A percentile compares a stretch with the other conserved stretches of the same genome.
These are phyloP conservation scores for Ascochyta fabae DNA, from an alignment of 2,329 filamentous ascomycete species.

Conservation along the genomic window DNA sequence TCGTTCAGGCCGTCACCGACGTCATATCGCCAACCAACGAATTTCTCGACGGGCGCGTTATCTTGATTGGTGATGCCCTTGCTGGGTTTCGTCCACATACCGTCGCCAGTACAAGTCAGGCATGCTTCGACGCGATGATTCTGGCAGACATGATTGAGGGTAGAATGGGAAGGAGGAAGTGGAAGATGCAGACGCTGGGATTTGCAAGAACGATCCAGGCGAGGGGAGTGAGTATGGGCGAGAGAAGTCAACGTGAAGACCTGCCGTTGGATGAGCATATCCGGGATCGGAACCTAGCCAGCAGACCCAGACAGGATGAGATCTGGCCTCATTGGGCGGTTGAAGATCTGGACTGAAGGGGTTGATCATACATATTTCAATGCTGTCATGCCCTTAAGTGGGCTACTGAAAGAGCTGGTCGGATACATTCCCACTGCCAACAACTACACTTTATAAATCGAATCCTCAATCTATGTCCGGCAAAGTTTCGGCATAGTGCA, in stretches of 20 bases:
- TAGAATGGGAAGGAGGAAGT: slow-evolving; percentile 43
- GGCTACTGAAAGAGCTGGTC: too few species aligned
- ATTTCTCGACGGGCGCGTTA: slow-evolving; percentile 51
- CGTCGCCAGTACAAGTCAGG: slow-evolving; percentile 56
- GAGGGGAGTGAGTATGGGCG: slow-evolving; percentile 50
- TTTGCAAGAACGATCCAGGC: slow-evolving; percentile 49
- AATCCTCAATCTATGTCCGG: too few species aligned
- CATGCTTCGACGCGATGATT: slow-evolving; percentile 53
- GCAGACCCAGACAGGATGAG: slow-evolving; percentile 33
- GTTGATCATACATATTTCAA: too few species aligned
- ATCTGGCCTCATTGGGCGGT: slow-evolving; percentile 35
- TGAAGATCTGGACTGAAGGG: slow-evolving; percentile 11
- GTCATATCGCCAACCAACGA: slow-evolving; percentile 47
- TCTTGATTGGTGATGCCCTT: slow-evolving; percentile 57
- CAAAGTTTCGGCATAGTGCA: too few species aligned
- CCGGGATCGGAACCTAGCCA: slow-evolving; percentile 31
- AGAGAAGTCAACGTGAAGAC: slow-evolving; percentile 50
- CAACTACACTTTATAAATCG: too few species aligned
- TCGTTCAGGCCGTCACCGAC: slow-evolving; percentile 56
- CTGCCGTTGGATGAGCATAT: slow-evolving; percentile 34
- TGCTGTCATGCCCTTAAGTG: too few species aligned
- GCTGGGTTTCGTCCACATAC: slow-evolving; percentile 57
- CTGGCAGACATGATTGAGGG: slow-evolving; percentile 51
- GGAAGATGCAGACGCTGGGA: slow-evolving; percentile 46
- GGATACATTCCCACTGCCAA: too few species aligned